Conservation (phyloP, 495 filamentous ascomycete species). For the Clohesyomyces aquaticus region DNA sequence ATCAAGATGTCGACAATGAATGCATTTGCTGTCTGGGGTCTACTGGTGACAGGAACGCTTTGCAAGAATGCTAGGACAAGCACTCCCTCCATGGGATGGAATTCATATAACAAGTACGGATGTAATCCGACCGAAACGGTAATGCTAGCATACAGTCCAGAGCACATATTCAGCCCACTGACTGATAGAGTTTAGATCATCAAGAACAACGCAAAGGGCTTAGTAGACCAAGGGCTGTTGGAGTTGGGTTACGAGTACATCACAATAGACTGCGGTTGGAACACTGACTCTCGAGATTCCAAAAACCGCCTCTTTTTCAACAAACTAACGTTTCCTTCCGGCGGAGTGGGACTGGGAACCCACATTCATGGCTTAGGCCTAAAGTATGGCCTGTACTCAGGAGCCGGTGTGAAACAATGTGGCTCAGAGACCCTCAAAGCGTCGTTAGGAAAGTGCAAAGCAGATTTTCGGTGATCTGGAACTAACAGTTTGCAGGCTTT, state of each 20-base stretch:
- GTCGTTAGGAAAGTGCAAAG: slow-evolving; percentile 13
- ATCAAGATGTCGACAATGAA: too few species aligned
- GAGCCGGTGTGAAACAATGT: slow-evolving; percentile 52
- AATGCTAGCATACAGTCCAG: too few species aligned
- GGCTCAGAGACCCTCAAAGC: slow-evolving; percentile 10
- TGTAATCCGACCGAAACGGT: slow-evolving; percentile 56
- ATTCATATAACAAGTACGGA: slow-evolving; percentile 59
- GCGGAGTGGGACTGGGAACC: slow-evolving; percentile 54
- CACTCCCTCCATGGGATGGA: slow-evolving; percentile 50
- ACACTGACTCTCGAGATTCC: slow-evolving; percentile 48
- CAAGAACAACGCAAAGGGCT: slow-evolving; percentile 57
- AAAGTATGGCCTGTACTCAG: slow-evolving; percentile 61
- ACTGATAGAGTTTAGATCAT: too few species aligned
- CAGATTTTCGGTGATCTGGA: background rate
- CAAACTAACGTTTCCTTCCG: slow-evolving; percentile 54
- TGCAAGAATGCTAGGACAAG: too few species aligned
- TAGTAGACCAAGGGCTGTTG: slow-evolving; percentile 57
- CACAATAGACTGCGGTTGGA: slow-evolving; percentile 64
- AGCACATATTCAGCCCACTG: too few species aligned
- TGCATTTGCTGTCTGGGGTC: too few species aligned
- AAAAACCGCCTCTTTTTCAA: slow-evolving; percentile 60
- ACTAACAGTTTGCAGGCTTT: slow-evolving; percentile 5
- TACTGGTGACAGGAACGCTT: too few species aligned
- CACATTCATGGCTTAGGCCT: slow-evolving; percentile 56
- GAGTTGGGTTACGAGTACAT: slow-evolving; percentile 58